Base-by-base conservation (phyloP, 371 early-diverging fungal genomes). In the Encephalitozoon cuniculi region DNA sequence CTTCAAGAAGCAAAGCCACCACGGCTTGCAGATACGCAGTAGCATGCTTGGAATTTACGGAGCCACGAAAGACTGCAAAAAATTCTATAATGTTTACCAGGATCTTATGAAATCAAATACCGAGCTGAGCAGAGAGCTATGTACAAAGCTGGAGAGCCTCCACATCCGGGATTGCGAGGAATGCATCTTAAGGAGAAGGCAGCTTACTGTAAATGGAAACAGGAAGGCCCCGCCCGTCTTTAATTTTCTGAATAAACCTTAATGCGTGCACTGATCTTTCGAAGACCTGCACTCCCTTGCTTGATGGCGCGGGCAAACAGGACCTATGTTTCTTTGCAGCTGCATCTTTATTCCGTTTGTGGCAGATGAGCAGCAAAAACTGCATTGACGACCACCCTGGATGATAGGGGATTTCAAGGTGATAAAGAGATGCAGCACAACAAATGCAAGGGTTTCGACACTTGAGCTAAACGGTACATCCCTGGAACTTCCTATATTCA, bases 401-500 rank as follows among this genome's bases (percentile, higher is more conserved):
- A 74, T 74, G 74, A n/a, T 74, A 12, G 74, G 74, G 1, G 68
- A 72, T 18, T 80, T 66, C 37, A 72, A 76, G 64, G 51, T 80
- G n/a, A 43, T 68, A 39, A 67, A 75, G 5, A 77, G 67, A 64
- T 94, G 95, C 82, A 89, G 89, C n/a, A 90, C 89, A 9, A 92
- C 93, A 54, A 93, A 92, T 83, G 95, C 93, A 0, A 84, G 93
- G 67, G 90, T 90, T 0, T 89, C 91, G 8, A 75, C 88, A 25
- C 83, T 92, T 80, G 87, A 86, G n/a, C 83, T 94, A 68, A 91
- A 91, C 46, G 92, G 92, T 85, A 89, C 88, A 30, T 90, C 88
- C 4, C 91, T 91, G 11, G 88, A 90, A 68, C 89, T 91, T 39
- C 95, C 95, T 30, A 90, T 90, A 74, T 95, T 94, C 78, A 95